Evolutionary conservation across 805 yeast species (phyloP), one percentile per base, ranked within the genome.

Genomic region (Blastobotrys robertii): DNA sequence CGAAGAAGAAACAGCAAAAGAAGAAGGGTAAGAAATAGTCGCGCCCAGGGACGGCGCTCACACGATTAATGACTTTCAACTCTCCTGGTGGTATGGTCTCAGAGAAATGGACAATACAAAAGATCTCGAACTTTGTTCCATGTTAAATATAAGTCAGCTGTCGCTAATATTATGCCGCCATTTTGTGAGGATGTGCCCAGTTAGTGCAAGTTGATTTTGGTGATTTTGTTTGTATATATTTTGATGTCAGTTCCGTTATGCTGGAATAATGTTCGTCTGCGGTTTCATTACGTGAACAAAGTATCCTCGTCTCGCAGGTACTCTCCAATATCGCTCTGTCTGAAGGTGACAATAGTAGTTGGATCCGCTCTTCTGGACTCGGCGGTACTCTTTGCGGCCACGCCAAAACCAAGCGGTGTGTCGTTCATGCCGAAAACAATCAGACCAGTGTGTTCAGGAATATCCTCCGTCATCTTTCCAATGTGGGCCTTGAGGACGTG

Each of bases 261-360:
- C n/a, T n/a, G n/a, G n/a, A n/a, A 30, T 28, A 31, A 39, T 34
- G 30, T 15, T 14, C 7, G 19, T 8, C 16, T 12, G 13, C 33
- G 29, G 8, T 8, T 28, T n/a, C 8, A 8, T 41, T 69, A 87
- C 19, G 96, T 84, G 59, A 90, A 90, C 52, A 90, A 67, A 34
- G 96, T 86, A 64, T 92, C 97, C 70, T 92, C 98, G 57, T 92
- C 97, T 74, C 98, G 87, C 59, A 92, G 72, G 59, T 86, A 92
- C 65, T 92, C 98, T 50, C 98, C 98, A 52, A 92, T 85, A 69
- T 92, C 98, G 52, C 94, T 84, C 63, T 92, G 98, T 73, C 98
- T 80, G 63, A 84, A 90, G 3, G 95, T 95, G 11, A 90, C 95
- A 41, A 92, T 88, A 16, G 81, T 92, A 19, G 94, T 90, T 44